Conservation (phyloP, 441 rosid genomes). For the Erysimum cheiri region DNA sequence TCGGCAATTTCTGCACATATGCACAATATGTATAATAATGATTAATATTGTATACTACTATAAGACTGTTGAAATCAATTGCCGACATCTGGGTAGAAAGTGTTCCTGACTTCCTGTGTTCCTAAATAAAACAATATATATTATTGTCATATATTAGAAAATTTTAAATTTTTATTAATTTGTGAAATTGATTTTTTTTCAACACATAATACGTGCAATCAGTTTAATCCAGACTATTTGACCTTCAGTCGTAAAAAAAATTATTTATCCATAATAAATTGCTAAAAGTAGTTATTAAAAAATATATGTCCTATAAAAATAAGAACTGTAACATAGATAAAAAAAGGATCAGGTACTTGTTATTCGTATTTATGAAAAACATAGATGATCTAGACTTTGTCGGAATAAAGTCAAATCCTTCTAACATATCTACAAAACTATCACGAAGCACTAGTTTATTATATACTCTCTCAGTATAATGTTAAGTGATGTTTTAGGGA, state of each 20-base stretch:
- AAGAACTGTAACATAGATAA: not conserved
- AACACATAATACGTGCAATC: too few species aligned
- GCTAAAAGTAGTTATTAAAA: not conserved
- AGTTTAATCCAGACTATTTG: too few species aligned
- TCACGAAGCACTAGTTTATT: too few species aligned
- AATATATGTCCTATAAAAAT: too few species aligned
- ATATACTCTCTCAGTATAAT: too few species aligned
- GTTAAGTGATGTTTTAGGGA: too few species aligned
- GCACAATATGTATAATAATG: not conserved
- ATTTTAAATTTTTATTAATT: too few species aligned
- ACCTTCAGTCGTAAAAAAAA: too few species aligned
- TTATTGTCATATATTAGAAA: too few species aligned
- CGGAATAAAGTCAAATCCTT: slow-evolving; percentile 25
- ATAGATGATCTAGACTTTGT: slow-evolving; percentile 23
- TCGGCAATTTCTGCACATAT: slow-evolving; percentile 4
- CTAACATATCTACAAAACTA: not conserved
- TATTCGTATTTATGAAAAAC: slow-evolving; percentile 5
- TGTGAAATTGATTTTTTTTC: too few species aligned
- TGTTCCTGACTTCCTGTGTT: slow-evolving; percentile 15
- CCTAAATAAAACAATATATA: slow-evolving; percentile 12
- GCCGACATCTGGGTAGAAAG: slow-evolving; percentile 32
- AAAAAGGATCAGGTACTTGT: not conserved
- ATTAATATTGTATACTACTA: not conserved
- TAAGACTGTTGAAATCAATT: not conserved
- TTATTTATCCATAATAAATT: not conserved